Conservation (phyloP, 768 basidiomycete genomes). For the Mrakia blollopis region DNA sequence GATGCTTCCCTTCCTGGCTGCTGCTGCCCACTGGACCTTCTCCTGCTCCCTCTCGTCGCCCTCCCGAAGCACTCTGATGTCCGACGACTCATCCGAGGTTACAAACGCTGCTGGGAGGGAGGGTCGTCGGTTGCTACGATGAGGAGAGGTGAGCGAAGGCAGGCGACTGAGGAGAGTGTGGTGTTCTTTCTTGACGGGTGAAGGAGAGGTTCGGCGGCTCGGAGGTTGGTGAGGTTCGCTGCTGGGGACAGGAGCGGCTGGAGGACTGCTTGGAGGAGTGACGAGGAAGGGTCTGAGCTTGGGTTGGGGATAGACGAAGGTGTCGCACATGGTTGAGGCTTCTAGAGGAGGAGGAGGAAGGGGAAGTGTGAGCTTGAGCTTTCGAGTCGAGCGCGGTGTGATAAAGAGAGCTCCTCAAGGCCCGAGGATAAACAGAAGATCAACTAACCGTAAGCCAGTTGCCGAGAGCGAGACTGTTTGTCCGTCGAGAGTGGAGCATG, state of each 20-base stretch:
- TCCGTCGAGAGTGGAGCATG: not conserved
- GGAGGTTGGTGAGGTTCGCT: not conserved
- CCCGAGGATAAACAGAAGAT: too few relatives aligned
- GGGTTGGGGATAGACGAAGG: conserved; percentile 27
- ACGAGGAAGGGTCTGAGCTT: conserved; percentile 32
- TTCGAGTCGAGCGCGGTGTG: too few relatives aligned
- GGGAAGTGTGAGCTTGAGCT: not conserved
- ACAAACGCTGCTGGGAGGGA: not conserved
- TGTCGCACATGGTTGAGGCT: conserved; percentile 21
- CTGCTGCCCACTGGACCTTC: conserved; percentile 10
- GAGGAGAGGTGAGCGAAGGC: not conserved
- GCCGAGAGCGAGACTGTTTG: not conserved
- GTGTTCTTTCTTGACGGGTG: not conserved
- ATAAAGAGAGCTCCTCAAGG: too few relatives aligned
- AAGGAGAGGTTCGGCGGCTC: too few relatives aligned
- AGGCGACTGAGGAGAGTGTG: conserved; percentile 1
- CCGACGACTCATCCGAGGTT: conserved; percentile 4
- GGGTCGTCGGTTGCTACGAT: not conserved
- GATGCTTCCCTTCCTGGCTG: not conserved
- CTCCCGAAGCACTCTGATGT: conserved; percentile 15
- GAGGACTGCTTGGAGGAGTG: conserved; percentile 28
- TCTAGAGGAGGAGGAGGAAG: not conserved
- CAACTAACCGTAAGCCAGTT: conserved; percentile 6
- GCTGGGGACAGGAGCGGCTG: not conserved
- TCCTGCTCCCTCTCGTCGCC: conserved; percentile 17